Conservation (phyloP, 306 rosid genomes). For the Prunus fruticosa region DNA sequence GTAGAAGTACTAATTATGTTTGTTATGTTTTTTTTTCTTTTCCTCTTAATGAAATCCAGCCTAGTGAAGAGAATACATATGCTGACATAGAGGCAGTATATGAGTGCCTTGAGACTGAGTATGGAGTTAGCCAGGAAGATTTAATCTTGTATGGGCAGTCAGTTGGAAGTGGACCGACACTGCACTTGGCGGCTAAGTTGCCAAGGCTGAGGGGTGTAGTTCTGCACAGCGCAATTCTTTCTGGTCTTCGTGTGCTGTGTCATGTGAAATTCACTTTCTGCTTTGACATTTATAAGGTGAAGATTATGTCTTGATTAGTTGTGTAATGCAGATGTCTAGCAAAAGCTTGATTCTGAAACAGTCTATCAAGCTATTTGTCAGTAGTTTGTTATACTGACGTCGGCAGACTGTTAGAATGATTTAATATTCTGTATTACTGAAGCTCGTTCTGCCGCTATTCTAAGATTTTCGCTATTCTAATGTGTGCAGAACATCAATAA, state of each 20-base stretch:
- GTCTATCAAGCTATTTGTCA: neutral
- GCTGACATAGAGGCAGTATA: conserved; percentile 97
- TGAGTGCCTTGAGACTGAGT: conserved; percentile 84
- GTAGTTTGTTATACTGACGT: neutral
- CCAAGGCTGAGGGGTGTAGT: conserved; percentile 93
- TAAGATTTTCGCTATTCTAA: neutral
- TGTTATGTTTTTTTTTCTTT: neutral
- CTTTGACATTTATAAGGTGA: conserved; percentile 94
- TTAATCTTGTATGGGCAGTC: conserved; percentile 94
- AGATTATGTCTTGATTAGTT: neutral
- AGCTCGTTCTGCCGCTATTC: conserved; percentile 18
- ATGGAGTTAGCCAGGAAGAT: conserved; percentile 96
- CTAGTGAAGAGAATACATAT: conserved; percentile 91
- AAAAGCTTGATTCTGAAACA: neutral
- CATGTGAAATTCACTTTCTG: conserved; percentile 84
- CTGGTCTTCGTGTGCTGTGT: conserved; percentile 92
- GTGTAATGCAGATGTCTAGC: neutral
- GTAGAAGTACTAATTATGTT: neutral
- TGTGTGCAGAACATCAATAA: conserved; percentile 85
- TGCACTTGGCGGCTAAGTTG: conserved; percentile 92
- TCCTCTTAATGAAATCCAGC: conserved; percentile 50
- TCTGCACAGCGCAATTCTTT: conserved; percentile 93
- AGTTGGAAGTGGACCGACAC: conserved; percentile 96
- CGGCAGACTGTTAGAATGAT: conserved; percentile 3
- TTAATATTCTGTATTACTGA: conserved; percentile 7